Conservation (phyloP, 1,284 basidiomycete species). For the Ustanciosporium gigantosporum region DNA sequence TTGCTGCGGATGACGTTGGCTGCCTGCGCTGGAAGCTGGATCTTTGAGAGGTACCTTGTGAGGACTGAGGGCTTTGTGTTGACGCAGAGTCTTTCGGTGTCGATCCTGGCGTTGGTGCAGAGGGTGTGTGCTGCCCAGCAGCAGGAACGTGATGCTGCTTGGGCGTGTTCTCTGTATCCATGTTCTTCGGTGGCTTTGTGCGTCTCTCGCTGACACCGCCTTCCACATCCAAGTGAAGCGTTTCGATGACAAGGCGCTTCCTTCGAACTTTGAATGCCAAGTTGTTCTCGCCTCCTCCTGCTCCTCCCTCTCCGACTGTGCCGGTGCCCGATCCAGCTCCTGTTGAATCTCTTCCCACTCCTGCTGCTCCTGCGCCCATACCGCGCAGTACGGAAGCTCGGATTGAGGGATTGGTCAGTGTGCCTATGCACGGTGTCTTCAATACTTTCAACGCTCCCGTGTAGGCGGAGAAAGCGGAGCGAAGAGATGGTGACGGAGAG, state of each 20-base stretch:
- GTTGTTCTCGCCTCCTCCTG: slow-evolving; percentile 74
- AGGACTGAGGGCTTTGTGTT: too few species aligned
- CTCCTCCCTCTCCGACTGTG: slow-evolving; percentile 64
- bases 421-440: slow-evolving; percentile 46
- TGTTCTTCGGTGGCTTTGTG: slow-evolving; percentile 35
- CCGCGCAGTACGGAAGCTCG: slow-evolving; percentile 48
- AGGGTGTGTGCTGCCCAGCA: too few species aligned
- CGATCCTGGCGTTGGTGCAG: too few species aligned
- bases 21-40: too few species aligned
- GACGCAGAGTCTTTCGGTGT: too few species aligned
- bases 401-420: slow-evolving; percentile 42
- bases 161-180: slow-evolving; percentile 1
- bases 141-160: too few species aligned
- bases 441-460: slow-evolving; percentile 51
- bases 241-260: slow-evolving; percentile 85
- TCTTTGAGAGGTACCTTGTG: too few species aligned
- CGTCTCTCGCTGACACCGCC: slow-evolving; percentile 81
- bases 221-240: slow-evolving; percentile 87
- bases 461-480: slow-evolving; percentile 36
- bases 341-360: slow-evolving; percentile 1
- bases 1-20: background rate
- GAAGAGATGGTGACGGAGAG: slow-evolving; percentile 30
- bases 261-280: slow-evolving; percentile 90
- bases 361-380: slow-evolving; percentile 41
- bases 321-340: slow-evolving; percentile 16